phyloP scores from a whole-genome alignment of 1,284 basidiomycete species.

The Heimioporus retisporus region DNA sequence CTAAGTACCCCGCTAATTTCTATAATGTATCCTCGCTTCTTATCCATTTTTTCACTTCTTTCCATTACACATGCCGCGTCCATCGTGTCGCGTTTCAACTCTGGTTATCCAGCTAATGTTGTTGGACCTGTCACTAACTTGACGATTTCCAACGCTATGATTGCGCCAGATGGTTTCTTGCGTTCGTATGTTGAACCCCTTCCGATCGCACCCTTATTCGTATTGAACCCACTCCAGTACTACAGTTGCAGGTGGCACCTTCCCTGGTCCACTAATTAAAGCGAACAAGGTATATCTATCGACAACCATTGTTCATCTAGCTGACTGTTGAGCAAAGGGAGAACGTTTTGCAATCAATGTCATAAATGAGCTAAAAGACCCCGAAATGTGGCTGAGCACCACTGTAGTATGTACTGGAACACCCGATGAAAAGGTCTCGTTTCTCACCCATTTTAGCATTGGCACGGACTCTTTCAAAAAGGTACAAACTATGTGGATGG shows the following conservation, averaged over 20 bases:
- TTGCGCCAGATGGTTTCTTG: slow-evolving; percentile 54
- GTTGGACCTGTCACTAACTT: slow-evolving; percentile 45
- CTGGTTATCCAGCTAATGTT: slow-evolving; percentile 7
- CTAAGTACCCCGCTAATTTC: not conserved
- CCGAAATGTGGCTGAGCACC: slow-evolving; percentile 43
- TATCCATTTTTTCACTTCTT: slow-evolving; percentile 14
- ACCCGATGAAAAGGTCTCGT: not conserved
- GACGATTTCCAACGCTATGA: slow-evolving; percentile 45
- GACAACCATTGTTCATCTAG: not conserved
- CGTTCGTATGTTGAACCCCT: slow-evolving; percentile 41
- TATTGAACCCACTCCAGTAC: slow-evolving; percentile 25
- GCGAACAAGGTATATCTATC: slow-evolving; percentile 30
- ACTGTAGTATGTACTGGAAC: slow-evolving; percentile 30
- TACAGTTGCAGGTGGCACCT: slow-evolving; percentile 36
- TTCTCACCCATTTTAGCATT: not conserved
- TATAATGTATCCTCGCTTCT: slow-evolving; percentile 22
- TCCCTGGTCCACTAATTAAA: slow-evolving; percentile 38
- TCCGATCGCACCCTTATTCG: not conserved
- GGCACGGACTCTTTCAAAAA: slow-evolving; percentile 28
- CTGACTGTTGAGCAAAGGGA: slow-evolving; percentile 15
- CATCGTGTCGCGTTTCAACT: slow-evolving; percentile 26
- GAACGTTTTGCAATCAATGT: slow-evolving; percentile 37
- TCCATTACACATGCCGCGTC: slow-evolving; percentile 25
- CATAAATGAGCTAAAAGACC: slow-evolving; percentile 44
- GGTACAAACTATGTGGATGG: slow-evolving; percentile 46